A percentile compares a stretch with the other conserved stretches of the same genome.
Conservation (phyloP, 2,329 filamentous ascomycete species). For the Penicillium sp. region DNA sequence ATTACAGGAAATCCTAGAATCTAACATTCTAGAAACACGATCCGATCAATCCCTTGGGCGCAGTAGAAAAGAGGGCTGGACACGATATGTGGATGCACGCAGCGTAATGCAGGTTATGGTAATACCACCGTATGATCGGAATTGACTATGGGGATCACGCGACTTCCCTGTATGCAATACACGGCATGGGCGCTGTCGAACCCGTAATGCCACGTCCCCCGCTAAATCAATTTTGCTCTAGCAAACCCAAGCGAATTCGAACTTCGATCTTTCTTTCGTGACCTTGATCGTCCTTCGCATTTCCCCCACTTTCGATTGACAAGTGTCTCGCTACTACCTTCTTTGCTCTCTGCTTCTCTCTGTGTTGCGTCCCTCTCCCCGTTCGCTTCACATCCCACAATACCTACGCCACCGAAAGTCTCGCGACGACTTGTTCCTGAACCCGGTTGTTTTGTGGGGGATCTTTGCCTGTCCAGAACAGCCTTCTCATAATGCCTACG, state of each 20-base stretch:
- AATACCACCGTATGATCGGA: constrained; percentile 4
- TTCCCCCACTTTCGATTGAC: constrained; percentile 18
- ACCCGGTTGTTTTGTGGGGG: constrained; percentile 22
- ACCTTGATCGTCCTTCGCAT: constrained; percentile 28
- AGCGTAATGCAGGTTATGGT: constrained; percentile 5
- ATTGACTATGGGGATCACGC: constrained; percentile 9
- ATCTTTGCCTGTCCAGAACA: constrained; percentile 20
- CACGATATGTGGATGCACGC: constrained; percentile 7
- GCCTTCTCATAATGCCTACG: constrained; percentile 54
- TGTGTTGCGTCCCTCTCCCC: constrained; percentile 21
- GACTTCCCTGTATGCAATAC: constrained; percentile 12
- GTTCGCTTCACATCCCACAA: constrained; percentile 23
- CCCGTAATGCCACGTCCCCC: constrained; percentile 29
- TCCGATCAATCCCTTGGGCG: too few species aligned
- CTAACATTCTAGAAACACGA: too few species aligned
- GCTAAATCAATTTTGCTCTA: constrained; percentile 27
- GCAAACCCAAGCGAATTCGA: constrained; percentile 27
- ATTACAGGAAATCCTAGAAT: too few species aligned
- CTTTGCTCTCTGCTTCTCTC: constrained; percentile 11
- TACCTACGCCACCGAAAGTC: constrained; percentile 20
- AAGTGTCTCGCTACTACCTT: constrained; percentile 15
- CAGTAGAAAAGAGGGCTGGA: neutral
- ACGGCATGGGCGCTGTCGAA: constrained; percentile 12
- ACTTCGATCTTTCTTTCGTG: constrained; percentile 27
- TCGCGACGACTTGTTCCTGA: constrained; percentile 20